These are phyloP conservation scores for Podaxis carcinomalis DNA, from an alignment of 768 basidiomycete genomes.

Conservation along the genomic window DNA sequence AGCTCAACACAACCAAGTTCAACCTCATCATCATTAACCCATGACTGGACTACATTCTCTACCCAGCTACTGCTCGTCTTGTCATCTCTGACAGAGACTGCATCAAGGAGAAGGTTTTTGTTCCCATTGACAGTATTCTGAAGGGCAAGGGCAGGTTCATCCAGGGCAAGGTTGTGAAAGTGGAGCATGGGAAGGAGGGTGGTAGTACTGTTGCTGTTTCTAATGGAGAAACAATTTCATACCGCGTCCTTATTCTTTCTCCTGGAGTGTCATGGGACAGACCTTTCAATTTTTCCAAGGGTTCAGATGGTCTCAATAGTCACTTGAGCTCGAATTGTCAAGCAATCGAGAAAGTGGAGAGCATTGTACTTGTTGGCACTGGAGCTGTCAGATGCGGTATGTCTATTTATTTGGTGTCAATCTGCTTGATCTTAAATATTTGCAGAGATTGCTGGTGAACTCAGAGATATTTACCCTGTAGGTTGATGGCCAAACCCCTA, in stretches of 20 bases:
- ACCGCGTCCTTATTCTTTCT: conserved; percentile 48
- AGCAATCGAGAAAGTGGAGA: conserved; percentile 27
- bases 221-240: conserved; percentile 38
- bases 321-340: conserved; percentile 23
- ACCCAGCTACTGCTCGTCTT: conserved; percentile 45
- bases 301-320: conserved; percentile 17
- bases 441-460: conserved; percentile 38
- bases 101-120: conserved; percentile 27
- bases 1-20: conserved; percentile 40
- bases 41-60: conserved; percentile 38
- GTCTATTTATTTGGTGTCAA: conserved; percentile 7
- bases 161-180: conserved; percentile 24
- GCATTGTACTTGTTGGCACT: conserved; percentile 50
- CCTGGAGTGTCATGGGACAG: conserved; percentile 46
- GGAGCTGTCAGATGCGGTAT: conserved; percentile 48
- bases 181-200: conserved; percentile 17
- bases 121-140: conserved; percentile 46
- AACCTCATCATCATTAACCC: conserved; percentile 46
- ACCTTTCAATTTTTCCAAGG: conserved; percentile 25
- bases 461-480: conserved; percentile 36
- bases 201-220: conserved; percentile 40
- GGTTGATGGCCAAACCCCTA: conserved; percentile 4
- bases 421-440: not conserved
- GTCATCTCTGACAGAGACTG: conserved; percentile 34
- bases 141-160: conserved; percentile 39